phyloP scores from a whole-genome alignment of 176 grass and related monocot species.

The Olyra latifolia region DNA sequence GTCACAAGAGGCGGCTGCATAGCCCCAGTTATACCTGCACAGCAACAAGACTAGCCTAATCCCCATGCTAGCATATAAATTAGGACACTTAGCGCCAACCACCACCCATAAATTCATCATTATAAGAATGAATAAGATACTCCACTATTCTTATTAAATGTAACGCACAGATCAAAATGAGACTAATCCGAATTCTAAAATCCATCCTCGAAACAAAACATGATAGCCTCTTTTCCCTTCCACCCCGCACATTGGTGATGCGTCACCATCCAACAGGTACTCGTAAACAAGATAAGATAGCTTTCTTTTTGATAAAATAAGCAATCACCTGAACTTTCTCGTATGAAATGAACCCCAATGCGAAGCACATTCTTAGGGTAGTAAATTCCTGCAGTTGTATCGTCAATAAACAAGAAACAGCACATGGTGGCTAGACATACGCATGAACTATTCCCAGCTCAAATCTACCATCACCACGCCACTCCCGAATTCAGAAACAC shows the following conservation, averaged over 20 bases:
- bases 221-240: not conserved
- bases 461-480: not conserved
- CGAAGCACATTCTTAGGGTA: not conserved
- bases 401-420: constrained; percentile 1
- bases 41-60: not conserved
- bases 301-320: constrained; percentile 9
- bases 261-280: not conserved
- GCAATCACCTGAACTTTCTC: not conserved
- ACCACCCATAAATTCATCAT: constrained; percentile 21
- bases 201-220: not conserved
- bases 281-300: constrained; percentile 1
- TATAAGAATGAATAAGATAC: not conserved
- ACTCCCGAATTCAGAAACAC: not conserved
- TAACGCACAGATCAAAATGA: not conserved
- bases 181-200: not conserved
- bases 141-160: not conserved
- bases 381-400: not conserved
- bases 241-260: constrained; percentile 4
- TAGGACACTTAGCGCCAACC: constrained; percentile 8
- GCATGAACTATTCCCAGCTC: not conserved
- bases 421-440: not conserved
- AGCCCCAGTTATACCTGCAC: constrained; percentile 22
- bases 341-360: not conserved
- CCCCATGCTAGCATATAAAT: constrained; percentile 8
- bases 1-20: constrained; percentile 16